Base-by-base conservation (phyloP, 2,329 filamentous ascomycete genomes). In the Fusarium globosum region DNA sequence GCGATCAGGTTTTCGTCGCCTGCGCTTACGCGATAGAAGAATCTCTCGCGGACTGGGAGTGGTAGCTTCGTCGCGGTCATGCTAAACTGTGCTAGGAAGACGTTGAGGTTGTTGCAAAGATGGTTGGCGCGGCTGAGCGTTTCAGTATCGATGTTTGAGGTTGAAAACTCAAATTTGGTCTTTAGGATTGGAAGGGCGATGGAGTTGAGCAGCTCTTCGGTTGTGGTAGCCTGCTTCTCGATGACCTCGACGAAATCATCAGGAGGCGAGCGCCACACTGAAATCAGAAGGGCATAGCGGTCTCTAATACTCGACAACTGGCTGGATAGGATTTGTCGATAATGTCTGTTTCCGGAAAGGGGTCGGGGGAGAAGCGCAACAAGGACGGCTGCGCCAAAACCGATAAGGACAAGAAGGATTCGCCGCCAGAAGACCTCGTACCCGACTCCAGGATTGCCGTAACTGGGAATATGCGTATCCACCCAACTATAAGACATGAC, bases 401-500 rank as follows among this genome's bases (percentile, higher is more conserved):
- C 65, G 14, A 68, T 69, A 3, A 68, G 42, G 5, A 68, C 65
- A n/a, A 68, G 65, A 15, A 68, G 64, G 2, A 68, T 39, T 26
- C 65, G 35, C 4, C 65, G 56, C 65, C 65, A 68, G n/a, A 68
- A 68, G 4, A 68, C 65, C 0, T 55, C 65, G 6, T 68, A 69
- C 30, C 65, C 65, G 4, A 69, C 65, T 6, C 65, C 65, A 3
- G 65, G 65, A 6, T 68, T 75, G 5, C 73, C 72, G 8, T 75
- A 75, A 20, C 46, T 51, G 1, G 68, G 67, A 13, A 69, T 71
- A 15, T 75, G 72, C 2, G 69, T 75, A 9, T 75, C 73, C 1
- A 75, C 68, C 72, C 72, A 75, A 26, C 73, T 75, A 35, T 75
- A 75, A 5, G 70, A 70, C 4, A 63, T 46, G 2, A 75, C 73